A percentile compares a stretch with the other conserved stretches of the same genome.
These are phyloP conservation scores for Medicago truncatula DNA, from an alignment of 306 rosid species.

Conservation along the genomic window DNA sequence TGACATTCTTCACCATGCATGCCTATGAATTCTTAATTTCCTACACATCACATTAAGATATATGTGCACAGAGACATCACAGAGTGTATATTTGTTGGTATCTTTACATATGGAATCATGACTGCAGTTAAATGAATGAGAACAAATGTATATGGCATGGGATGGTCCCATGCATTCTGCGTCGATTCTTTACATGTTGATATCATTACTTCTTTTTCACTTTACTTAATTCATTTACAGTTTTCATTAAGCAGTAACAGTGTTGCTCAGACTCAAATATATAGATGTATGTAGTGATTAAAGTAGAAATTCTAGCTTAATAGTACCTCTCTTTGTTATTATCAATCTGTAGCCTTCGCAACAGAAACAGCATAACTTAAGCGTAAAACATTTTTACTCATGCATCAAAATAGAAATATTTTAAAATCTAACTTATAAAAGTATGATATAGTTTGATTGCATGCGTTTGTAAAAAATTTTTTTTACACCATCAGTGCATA, in stretches of 20 bases:
- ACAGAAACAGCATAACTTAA: too few species aligned
- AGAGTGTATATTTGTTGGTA: background rate
- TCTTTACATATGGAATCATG: background rate
- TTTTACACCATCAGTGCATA: too few species aligned
- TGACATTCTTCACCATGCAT: conserved; percentile 64
- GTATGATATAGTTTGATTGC: too few species aligned
- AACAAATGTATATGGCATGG: background rate
- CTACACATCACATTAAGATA: conserved; percentile 49
- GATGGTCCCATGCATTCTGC: conserved; percentile 11
- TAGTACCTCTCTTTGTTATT: background rate
- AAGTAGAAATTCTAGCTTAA: background rate
- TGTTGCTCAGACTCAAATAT: background rate
- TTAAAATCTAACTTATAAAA: too few species aligned
- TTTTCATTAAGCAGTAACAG: background rate
- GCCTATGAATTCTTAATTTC: background rate
- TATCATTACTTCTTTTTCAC: background rate
- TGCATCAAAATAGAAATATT: too few species aligned
- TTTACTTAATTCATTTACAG: background rate
- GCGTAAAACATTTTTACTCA: too few species aligned
- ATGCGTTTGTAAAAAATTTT: too few species aligned
- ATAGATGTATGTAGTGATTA: too few species aligned
- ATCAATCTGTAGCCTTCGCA: too few species aligned
- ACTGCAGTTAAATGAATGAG: background rate
- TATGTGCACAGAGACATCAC: background rate
- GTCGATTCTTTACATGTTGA: background rate